Evolutionary conservation across 805 yeast species (phyloP), one percentile per base, ranked within the genome.

Genomic region (Kodamaea leandrae): DNA sequence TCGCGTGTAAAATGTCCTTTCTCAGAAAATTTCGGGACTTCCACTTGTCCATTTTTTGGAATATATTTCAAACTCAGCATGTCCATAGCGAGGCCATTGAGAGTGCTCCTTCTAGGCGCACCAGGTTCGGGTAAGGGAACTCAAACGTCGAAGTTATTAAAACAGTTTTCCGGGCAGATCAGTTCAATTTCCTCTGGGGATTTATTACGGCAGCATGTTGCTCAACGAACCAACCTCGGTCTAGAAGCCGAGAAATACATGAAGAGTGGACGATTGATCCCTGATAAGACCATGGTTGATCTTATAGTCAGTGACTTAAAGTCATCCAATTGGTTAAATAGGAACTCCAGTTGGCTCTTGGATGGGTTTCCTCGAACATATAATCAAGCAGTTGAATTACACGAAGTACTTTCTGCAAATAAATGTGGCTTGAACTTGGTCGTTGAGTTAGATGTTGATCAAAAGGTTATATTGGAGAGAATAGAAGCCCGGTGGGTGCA

Each of bases 91-190:
- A 44, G 42, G 33, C 82, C 90, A 1, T 57, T 84, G 13, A 68
- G 96, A 52, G 61, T 88, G 27, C 70, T 90, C 19, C 68, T 90
- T 6, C 65, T 91, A 18, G 97, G 97, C 3, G 96, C 97, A 0
- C 98, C 98, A 0, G 98, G 98, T 0, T 76, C 96, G 1, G 98
- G 98, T 1, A 90, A 90, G 58, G 97, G 97, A 1, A 90, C 98
- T 0, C 86, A 84, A 50, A 84, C 96, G 0, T 64, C 83, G 2
- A 72, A 81, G 44, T 66, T 90, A 4, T 58, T 83, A 44, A 73
- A 76, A 38, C 61, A 66, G 29, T 72, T 81, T 43, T 9, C 27
- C 3, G 75, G 83, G 2, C 52, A 57, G 4, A 60, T 90, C 16
- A 58, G 71, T 10, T 67, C 91, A 1, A 63, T 91, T 6, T 81